These are phyloP conservation scores for Fusarium odoratissimum DNA, from an alignment of 2,329 filamentous ascomycete species.

Conservation along the genomic window DNA sequence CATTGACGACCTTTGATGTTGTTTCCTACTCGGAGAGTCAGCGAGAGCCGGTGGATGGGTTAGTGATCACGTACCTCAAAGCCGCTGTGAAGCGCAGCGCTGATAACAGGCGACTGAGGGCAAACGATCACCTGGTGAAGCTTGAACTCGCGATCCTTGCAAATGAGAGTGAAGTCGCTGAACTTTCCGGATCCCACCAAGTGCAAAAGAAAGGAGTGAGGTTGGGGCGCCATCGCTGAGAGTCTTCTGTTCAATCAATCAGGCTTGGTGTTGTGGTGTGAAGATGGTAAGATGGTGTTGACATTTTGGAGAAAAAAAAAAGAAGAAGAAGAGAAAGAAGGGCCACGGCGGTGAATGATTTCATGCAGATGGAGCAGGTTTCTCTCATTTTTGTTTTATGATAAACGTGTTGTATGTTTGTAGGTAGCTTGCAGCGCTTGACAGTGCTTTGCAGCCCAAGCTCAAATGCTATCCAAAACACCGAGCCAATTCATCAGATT, in stretches of 20 bases:
- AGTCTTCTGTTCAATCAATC: rapidly evolving
- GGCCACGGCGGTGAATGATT: neutral
- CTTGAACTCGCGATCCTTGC: neutral
- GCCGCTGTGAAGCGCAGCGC: neutral
- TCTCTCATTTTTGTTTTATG: rapidly evolving
- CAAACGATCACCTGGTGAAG: slow-evolving; percentile 8
- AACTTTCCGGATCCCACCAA: neutral
- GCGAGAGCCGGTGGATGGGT: rapidly evolving
- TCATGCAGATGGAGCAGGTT: rapidly evolving
- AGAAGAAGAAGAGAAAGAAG: no score
- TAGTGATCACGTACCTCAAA: neutral
- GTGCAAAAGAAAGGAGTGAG: neutral
- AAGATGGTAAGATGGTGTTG: neutral
- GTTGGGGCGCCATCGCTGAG: rapidly evolving
- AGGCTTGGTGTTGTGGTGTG: rapidly evolving
- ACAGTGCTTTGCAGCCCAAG: neutral
- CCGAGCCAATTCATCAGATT: rapidly evolving
- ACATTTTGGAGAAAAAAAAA: neutral
- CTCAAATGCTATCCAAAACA: neutral
- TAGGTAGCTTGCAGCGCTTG: neutral
- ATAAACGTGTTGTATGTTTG: rapidly evolving
- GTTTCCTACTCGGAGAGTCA: neutral
- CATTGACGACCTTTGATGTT: neutral
- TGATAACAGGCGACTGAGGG: slow-evolving; percentile 1
- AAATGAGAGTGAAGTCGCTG: slow-evolving; percentile 1